Evolutionary conservation across 2,329 filamentous ascomycete species (phyloP), one percentile per base, ranked within the genome.

Genomic region (Curvularia sp.): DNA sequence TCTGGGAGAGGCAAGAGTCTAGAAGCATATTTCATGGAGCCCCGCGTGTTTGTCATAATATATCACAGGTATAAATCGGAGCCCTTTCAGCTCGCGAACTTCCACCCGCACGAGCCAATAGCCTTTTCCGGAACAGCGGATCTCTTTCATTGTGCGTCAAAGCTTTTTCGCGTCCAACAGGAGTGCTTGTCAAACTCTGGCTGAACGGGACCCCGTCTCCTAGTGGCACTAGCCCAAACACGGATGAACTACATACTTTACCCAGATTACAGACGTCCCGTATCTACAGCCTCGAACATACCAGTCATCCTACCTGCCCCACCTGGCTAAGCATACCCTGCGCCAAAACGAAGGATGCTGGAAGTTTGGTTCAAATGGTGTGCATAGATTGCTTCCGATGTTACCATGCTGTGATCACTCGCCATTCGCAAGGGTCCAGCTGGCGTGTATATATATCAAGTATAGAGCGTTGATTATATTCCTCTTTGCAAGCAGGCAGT

Each of bases 231-330:
- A 53, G 13, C 15, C 28, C 28, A 20, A 22, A 51, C 22, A 12
- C 20, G 41, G 30, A 35, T 15, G 22, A 18, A 22, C 20, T 18
- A 6, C 33, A 53, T 61, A 61, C 51, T 66, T 66, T 66, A 66
- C 41, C 64, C 64, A 66, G 8, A 66, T 64, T 66, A 24, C 62
- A n/a, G 22, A 31, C 30, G 13, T 39, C 30, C 51, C 60, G 60
- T 64, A 61, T 61, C 31, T 50, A 47, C 52, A 52, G 62, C 56
- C 62, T 65, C 57, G 60, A 64, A 48, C 60, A 56, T 12, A 26
- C 8, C 47, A 47, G 48, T 38, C 51, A 30, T 47, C 15, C 30
- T 10, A 49, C 33, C 41, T 53, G 53, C 49, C 46, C 43, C 42
- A 41, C 22, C 8, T 10, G 6, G 30, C 12, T 41, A 48, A 39